A percentile compares a stretch with the other conserved stretches of the same genome.
These are phyloP conservation scores for Apiospora phragmitis DNA, from an alignment of 2,329 filamentous ascomycete genomes.

Conservation along the genomic window DNA sequence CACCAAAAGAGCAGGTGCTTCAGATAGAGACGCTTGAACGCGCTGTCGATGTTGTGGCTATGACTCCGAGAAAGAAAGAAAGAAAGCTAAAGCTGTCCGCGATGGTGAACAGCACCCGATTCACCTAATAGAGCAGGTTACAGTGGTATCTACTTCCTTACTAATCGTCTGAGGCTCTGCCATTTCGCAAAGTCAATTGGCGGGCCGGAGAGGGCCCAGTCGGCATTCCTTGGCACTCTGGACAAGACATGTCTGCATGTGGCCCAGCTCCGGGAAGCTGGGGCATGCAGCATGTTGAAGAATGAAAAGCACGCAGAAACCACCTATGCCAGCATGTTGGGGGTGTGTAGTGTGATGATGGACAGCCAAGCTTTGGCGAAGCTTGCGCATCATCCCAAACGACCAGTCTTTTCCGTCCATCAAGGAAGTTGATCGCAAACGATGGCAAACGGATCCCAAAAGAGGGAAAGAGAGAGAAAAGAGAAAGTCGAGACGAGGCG, in stretches of 20 bases:
- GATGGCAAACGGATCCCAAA: background rate
- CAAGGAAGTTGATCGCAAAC: background rate
- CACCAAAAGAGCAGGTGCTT: background rate
- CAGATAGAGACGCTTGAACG: background rate
- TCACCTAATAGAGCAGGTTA: too few species aligned
- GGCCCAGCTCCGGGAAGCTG: background rate
- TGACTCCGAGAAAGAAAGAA: background rate
- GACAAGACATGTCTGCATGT: background rate
- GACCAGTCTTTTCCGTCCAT: background rate
- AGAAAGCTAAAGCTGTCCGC: background rate
- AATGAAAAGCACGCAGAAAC: too few species aligned
- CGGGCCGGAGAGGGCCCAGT: background rate
- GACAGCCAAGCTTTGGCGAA: background rate
- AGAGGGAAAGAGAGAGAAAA: background rate
- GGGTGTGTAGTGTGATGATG: background rate
- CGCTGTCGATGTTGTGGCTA: background rate
- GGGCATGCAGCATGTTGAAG: background rate
- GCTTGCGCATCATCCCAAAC: background rate
- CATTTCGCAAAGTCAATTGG: background rate
- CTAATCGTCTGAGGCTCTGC: background rate
- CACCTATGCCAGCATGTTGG: background rate
- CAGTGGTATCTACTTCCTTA: background rate
- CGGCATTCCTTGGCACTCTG: background rate
- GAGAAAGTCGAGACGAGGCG: background rate
- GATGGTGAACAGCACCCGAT: background rate